A percentile compares a stretch with the other conserved stretches of the same genome.
Conservation (phyloP, 352 stramenopile species). For the Pythium myriotylum region DNA sequence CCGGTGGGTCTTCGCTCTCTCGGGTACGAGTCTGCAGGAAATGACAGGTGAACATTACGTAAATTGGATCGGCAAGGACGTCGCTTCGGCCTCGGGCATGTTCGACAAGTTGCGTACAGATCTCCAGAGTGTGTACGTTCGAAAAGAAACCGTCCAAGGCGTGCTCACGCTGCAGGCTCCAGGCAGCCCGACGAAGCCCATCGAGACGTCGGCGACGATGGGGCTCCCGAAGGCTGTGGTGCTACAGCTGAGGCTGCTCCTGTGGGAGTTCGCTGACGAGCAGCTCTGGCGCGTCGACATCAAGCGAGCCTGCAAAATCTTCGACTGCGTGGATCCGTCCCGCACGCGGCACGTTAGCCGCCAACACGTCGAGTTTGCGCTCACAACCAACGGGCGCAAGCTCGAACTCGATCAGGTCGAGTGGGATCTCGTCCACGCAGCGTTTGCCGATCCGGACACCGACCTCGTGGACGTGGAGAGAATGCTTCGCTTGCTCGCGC, state of each 20-base stretch:
- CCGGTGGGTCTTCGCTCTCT: conserved; percentile 55
- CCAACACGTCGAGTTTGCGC: conserved; percentile 41
- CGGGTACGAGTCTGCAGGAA: conserved; percentile 40
- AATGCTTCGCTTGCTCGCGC: conserved; percentile 39
- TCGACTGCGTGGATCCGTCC: conserved; percentile 32
- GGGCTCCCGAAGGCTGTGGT: conserved; percentile 24
- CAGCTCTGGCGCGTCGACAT: conserved; percentile 49
- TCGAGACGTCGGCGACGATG: neutral
- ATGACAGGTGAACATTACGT: conserved; percentile 58
- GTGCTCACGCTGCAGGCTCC: conserved; percentile 27
- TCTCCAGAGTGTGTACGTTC: conserved; percentile 56
- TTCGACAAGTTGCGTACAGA: conserved; percentile 63
- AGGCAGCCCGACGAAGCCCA: neutral
- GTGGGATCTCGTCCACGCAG: conserved; percentile 49
- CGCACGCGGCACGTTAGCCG: conserved; percentile 34
- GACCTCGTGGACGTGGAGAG: conserved; percentile 43
- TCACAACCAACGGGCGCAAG: conserved; percentile 33
- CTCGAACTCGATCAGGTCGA: conserved; percentile 39
- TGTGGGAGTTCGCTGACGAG: conserved; percentile 55
- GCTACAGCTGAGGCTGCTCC: conserved; percentile 43
- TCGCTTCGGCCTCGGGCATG: conserved; percentile 9
- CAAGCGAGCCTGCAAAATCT: conserved; percentile 29
- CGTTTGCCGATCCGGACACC: conserved; percentile 43
- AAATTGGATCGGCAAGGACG: conserved; percentile 61
- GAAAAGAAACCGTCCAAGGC: conserved; percentile 46